Conservation (phyloP, 768 basidiomycete genomes). For the Boletus patriciae region DNA sequence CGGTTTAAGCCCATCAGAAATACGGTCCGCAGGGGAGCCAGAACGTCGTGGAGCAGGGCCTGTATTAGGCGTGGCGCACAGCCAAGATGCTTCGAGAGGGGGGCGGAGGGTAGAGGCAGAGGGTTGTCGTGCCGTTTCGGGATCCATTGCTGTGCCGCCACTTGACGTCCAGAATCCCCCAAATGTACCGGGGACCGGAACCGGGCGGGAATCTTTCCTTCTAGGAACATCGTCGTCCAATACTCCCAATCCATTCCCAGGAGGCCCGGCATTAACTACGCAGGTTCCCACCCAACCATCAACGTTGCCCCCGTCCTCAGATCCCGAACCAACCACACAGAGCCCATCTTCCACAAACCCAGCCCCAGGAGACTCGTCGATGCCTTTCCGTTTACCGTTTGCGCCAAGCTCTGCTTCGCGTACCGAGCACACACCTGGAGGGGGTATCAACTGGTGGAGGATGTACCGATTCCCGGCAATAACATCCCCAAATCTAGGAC, state of each 20-base stretch:
- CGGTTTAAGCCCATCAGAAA: constrained; percentile 1
- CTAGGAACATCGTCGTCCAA: constrained; percentile 15
- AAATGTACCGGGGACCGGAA: constrained; percentile 20
- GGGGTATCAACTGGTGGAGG: constrained; percentile 77
- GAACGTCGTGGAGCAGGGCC: constrained; percentile 12
- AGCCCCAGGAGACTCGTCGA: constrained; percentile 19
- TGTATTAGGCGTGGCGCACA: constrained; percentile 20
- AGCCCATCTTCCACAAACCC: constrained; percentile 5
- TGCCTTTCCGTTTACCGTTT: constrained; percentile 34
- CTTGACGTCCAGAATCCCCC: constrained; percentile 19
- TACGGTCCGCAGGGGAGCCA: background rate
- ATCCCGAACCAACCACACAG: background rate
- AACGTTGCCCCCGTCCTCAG: constrained; percentile 1
- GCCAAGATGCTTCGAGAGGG: constrained; percentile 18
- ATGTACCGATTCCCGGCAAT: constrained; percentile 81
- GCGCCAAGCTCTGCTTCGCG: constrained; percentile 33
- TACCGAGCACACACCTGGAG: constrained; percentile 40
- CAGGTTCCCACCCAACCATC: constrained; percentile 1
- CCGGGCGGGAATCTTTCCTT: constrained; percentile 11
- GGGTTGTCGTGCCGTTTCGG: constrained; percentile 22
- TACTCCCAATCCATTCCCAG: constrained; percentile 5
- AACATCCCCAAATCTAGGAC: constrained; percentile 35
- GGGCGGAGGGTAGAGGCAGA: constrained; percentile 21
- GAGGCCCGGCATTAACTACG: constrained; percentile 1
- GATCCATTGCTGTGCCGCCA: constrained; percentile 24